phyloP scores from a whole-genome alignment of 2,329 filamentous ascomycete genomes.

The Aspergillus fischeri region DNA sequence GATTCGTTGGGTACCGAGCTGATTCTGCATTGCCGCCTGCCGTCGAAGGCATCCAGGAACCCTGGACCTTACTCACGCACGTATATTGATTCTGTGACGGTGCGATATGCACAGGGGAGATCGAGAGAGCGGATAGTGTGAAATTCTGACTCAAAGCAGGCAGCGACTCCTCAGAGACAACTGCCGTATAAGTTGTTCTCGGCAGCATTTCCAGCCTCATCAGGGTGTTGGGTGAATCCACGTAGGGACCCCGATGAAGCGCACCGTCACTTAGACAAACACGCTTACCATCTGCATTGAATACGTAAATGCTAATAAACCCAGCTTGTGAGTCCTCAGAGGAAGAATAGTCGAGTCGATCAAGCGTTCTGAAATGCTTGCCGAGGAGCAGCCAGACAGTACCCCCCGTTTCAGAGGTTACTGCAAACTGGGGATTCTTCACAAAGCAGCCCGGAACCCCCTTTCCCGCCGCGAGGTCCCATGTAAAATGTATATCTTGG shows the following conservation, averaged over 20 bases:
- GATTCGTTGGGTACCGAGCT: conserved; percentile 75
- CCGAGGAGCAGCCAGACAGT: conserved; percentile 79
- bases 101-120: conserved; percentile 56
- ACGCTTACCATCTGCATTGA: conserved; percentile 64
- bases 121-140: conserved; percentile 78
- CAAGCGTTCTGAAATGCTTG: conserved; percentile 71
- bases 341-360: conserved; percentile 37
- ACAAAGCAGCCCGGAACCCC: conserved; percentile 71
- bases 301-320: conserved; percentile 84
- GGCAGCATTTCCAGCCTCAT: conserved; percentile 65
- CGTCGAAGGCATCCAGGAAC: conserved; percentile 71
- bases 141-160: conserved; percentile 74
- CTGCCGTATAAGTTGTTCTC: conserved; percentile 55
- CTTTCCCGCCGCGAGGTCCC: conserved; percentile 56
- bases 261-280: conserved; percentile 71
- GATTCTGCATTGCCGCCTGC: conserved; percentile 81
- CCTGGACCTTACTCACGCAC: conserved; percentile 55
- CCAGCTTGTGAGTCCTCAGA: conserved; percentile 57
- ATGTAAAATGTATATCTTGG: conserved; percentile 86
- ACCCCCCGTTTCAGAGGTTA: conserved; percentile 52
- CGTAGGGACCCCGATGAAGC: conserved; percentile 73
- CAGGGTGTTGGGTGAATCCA: conserved; percentile 89
- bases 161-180: conserved; percentile 74
- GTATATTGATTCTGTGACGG: conserved; percentile 60
- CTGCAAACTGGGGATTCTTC: conserved; percentile 58